These are phyloP conservation scores for Cyberlindnera americana DNA, from an alignment of 805 yeast species.

Conservation along the genomic window DNA sequence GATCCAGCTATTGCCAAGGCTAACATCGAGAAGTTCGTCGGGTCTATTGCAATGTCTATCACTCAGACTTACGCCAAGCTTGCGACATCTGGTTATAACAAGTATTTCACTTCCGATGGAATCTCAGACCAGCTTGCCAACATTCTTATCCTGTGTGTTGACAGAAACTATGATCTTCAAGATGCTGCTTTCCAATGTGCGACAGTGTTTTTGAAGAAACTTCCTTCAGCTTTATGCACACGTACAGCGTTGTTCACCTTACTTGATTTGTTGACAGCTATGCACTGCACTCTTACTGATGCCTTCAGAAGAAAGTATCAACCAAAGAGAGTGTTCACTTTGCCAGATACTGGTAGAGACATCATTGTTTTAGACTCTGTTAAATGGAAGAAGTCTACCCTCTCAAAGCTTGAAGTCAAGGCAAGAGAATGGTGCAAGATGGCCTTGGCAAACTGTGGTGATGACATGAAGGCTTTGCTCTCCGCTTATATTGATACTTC, in stretches of 20 bases:
- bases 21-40: constrained; percentile 66
- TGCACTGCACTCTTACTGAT: constrained; percentile 78
- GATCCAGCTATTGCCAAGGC: constrained; percentile 77
- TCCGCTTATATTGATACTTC: constrained; percentile 64
- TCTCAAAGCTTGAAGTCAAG: constrained; percentile 52
- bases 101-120: constrained; percentile 52
- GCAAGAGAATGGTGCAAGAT: constrained; percentile 67
- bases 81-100: constrained; percentile 45
- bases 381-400: constrained; percentile 68
- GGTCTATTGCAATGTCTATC: constrained; percentile 57
- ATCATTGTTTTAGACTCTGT: constrained; percentile 67
- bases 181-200: constrained; percentile 77
- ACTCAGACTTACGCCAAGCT: constrained; percentile 52
- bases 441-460: constrained; percentile 55
- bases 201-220: constrained; percentile 54
- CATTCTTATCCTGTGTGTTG: constrained; percentile 69
- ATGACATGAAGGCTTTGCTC: constrained; percentile 74
- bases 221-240: constrained; percentile 81
- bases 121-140: constrained; percentile 68
- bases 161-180: constrained; percentile 71
- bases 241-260: constrained; percentile 69
- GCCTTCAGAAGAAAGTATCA: constrained; percentile 82
- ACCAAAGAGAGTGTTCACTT: constrained; percentile 66
- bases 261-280: constrained; percentile 72
- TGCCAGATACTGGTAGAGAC: constrained; percentile 39